phyloP scores from a whole-genome alignment of 129 eudicot genomes.

The Logfia minima region DNA sequence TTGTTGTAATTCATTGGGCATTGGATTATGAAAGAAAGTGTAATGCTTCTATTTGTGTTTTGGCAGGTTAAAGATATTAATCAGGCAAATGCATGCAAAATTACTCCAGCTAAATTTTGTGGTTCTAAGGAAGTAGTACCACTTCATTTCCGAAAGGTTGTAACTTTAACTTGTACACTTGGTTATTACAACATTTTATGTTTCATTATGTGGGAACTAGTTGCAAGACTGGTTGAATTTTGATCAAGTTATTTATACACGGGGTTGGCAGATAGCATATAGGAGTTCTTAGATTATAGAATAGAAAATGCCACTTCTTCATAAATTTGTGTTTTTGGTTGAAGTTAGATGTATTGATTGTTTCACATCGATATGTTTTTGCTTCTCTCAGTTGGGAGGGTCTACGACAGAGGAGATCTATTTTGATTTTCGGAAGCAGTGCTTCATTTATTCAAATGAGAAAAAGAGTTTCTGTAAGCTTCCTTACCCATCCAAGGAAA shows the following conservation, averaged over 20 bases:
- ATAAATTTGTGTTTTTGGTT: not conserved
- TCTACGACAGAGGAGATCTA: conserved; percentile 72
- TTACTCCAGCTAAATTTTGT: conserved; percentile 87
- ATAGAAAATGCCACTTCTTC: not conserved
- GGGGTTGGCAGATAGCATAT: not conserved
- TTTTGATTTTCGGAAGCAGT: conserved; percentile 95
- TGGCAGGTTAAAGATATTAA: conserved; percentile 79
- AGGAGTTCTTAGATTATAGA: not conserved
- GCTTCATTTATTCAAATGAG: conserved; percentile 80
- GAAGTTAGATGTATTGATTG: conserved; percentile 20
- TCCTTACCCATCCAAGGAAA: conserved; percentile 92
- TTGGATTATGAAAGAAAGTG: not conserved
- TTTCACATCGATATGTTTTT: conserved; percentile 18
- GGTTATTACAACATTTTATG: not conserved
- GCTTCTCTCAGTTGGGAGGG: conserved; percentile 52
- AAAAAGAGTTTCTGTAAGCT: conserved; percentile 73
- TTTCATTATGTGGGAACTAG: not conserved
- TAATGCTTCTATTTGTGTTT: not conserved
- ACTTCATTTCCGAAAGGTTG: conserved; percentile 72
- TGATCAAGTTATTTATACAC: not conserved
- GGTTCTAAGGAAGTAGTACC: conserved; percentile 96
- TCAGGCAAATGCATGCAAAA: conserved; percentile 85
- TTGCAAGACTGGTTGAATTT: not conserved
- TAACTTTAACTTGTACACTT: conserved; percentile 19
- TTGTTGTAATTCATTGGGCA: not conserved